Evolutionary conservation across 768 basidiomycete species (phyloP), one percentile per base, ranked within the genome.

Genomic region (Lactarius deliciosus): DNA sequence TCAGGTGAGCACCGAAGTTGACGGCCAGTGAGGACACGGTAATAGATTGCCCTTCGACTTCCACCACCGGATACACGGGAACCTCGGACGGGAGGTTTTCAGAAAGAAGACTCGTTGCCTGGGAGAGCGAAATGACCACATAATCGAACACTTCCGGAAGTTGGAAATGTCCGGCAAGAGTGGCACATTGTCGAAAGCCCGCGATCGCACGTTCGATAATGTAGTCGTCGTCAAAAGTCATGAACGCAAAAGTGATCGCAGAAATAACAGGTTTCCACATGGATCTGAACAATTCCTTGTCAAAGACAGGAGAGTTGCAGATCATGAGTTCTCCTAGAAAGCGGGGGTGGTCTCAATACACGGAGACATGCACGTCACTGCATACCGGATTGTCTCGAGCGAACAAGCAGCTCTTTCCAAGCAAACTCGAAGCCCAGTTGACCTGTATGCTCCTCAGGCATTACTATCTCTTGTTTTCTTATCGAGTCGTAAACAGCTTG

Each of bases 371-470:
- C n/a, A 43, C 57, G 18, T 5, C 16, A 47, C 15, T 10, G 73
- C 83, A 53, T 66, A 91, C 94, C 93, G 67, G 93, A 86, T 74
- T 87, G 87, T 64, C 87, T 83, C 55, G 95, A 87, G 38, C 97
- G 85, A 38, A 88, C 77, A 43, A 98, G 82, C 11, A 99, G 81
- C 71, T 98, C 95, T 75, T 97, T 98, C 97, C 97, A 99, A 20
- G 97, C 96, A 75, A 96, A 97, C 72, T 98, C 97, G 75, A 99
- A 99, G 10, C 97, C 97, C 55, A 96, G 83, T 74, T 94, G 93
- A 2, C 96, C 97, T 10, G 89, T 91, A 73, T 99, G 97, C 72
- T 99, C 97, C 77, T 98, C 95, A 0, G 97, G 96, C 87, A 99
- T 90, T 59, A 98, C 84, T 63, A 99, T 98, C 78, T 99, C 97